Evolutionary conservation across 257 asterid genomes (phyloP), one percentile per base, ranked within the genome.

Genomic region (Knoxia roxburghii): DNA sequence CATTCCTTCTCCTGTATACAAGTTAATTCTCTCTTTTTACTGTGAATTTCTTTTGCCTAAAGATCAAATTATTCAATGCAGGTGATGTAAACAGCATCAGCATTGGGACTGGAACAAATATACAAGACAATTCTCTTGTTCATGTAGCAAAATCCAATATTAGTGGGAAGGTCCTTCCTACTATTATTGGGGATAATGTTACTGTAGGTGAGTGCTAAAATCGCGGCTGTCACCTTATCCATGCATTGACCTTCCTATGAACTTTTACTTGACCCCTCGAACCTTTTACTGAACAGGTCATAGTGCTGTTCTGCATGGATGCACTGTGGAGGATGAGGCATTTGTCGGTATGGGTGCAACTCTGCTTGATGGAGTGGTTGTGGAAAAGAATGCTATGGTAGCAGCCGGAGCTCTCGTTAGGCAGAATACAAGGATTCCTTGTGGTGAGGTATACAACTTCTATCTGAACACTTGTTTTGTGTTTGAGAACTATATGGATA

Each of bases 401-500:
- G 99, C 99, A 77, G 97, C 97, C 61, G 99, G 99, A 72, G 99
- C 99, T 46, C 99, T 90, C 77, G 99, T 93, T 58, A 86, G 96
- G 68, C 96, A 90, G 83, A 84, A 87, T 59, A 88, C 97, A 30
- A 86, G 92, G 77, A 84, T 93, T 64, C 96, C 97, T 58, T 70
- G 81, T 40, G 90, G 96, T 67, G 97, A 93, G 99, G 99, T 93
- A 15, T 20, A 43, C 65, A 26, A 20, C 32, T 32, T 63, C 56
- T 41, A 3, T 12, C 75, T 56, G 40, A 54, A 13, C 17, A 35
- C 45, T n/a, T 18, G n/a, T 41, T 51, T 51, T 24, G 24, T 37
- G 41, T 37, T 68, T 11, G 9, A 54, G 35, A 58, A 68, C 9
- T 32, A 45, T 54, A 24, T 64, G n/a, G n/a, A n/a, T n/a, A n/a